Base-by-base conservation (phyloP, 192 early-diverging fungal species). In the Backusella australiensis region DNA sequence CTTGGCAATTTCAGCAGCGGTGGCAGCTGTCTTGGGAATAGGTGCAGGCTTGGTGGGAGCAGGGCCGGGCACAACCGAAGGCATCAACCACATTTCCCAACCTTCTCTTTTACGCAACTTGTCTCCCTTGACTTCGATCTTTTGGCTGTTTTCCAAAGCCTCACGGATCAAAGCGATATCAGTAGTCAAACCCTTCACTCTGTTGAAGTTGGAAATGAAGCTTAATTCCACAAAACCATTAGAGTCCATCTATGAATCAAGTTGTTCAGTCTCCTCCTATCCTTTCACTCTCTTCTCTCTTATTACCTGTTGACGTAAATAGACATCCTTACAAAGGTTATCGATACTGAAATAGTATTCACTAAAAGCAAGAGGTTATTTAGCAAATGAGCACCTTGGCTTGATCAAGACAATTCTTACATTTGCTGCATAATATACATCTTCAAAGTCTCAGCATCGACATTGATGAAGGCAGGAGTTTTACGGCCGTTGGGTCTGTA, bases 261-360 rank as follows among this genome's bases (percentile, higher is more conserved):
- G 21, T 14, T 52, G 34, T 44, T 11, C 35, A 67, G 29, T 17
- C 65, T 53, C n/a, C 39, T 32, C 19, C 29, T 32, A 7, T 34
- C 34, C 15, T 15, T 74, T 52, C 17, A 35, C 15, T 59, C 17
- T 34, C 21, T 14, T 2, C 29, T 14, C 32, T 32, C 8, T n/a
- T 4, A 21, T 73, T 77, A 81, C 84, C 74, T 86, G 80, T 32
- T 76, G 85, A 53, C 98, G 91, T 86, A 99, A 95, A 83, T 89
- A 99, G 29, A 98, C 88, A 80, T 99, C 98, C 73, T 94, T 95
- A 91, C 95, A 96, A 69, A 99, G 87, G 78, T 99, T 99, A 66
- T 98, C 97, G 59, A 98, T 89, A 68, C 94, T 96, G 78, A 98
- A 98, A 86, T 99, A 99, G 84, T 96, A 99, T 80, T 99, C 93